phyloP scores from a whole-genome alignment of 768 basidiomycete genomes.

The Termitomyces sp. region DNA sequence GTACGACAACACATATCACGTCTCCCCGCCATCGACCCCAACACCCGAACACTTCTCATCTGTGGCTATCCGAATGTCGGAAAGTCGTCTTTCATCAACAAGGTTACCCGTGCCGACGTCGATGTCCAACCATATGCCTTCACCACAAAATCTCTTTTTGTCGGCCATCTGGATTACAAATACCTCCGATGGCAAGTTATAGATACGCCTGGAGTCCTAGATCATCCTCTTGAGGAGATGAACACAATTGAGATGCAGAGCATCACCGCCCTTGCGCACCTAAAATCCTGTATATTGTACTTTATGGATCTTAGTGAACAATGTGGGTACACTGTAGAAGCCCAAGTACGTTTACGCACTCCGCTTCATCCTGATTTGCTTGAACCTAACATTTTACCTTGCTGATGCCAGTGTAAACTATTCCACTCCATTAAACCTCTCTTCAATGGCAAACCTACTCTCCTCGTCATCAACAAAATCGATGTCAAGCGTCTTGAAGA shows the following conservation, averaged over 20 bases:
- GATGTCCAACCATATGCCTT: conserved; percentile 99
- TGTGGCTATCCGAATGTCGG: conserved; percentile 99
- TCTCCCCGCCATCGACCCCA: conserved; percentile 97
- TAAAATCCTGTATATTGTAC: conserved; percentile 91
- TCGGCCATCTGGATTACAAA: conserved; percentile 98
- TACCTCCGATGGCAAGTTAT: conserved; percentile 99
- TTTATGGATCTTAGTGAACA: conserved; percentile 99
- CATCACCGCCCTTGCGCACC: conserved; percentile 94
- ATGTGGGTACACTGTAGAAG: conserved; percentile 96
- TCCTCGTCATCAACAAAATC: conserved; percentile 98
- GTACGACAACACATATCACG: conserved; percentile 98
- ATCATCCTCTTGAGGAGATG: conserved; percentile 99
- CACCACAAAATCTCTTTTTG: conserved; percentile 97
- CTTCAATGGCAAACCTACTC: conserved; percentile 86
- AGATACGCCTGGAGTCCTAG: conserved; percentile 96
- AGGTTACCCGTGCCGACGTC: conserved; percentile 97
- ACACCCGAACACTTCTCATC: conserved; percentile 94
- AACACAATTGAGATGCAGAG: conserved; percentile 99
- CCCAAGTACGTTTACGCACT: conserved; percentile 56
- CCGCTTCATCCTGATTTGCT: background rate
- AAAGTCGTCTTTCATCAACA: conserved; percentile 99
- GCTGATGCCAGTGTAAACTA: conserved; percentile 73
- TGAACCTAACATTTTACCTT: background rate
- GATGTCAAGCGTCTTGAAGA: conserved; percentile 89
- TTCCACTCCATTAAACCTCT: conserved; percentile 99